Evolutionary conservation across 2,329 filamentous ascomycete genomes (phyloP), one percentile per base, ranked within the genome.

Genomic region (Ophioceras dolichostomum): DNA sequence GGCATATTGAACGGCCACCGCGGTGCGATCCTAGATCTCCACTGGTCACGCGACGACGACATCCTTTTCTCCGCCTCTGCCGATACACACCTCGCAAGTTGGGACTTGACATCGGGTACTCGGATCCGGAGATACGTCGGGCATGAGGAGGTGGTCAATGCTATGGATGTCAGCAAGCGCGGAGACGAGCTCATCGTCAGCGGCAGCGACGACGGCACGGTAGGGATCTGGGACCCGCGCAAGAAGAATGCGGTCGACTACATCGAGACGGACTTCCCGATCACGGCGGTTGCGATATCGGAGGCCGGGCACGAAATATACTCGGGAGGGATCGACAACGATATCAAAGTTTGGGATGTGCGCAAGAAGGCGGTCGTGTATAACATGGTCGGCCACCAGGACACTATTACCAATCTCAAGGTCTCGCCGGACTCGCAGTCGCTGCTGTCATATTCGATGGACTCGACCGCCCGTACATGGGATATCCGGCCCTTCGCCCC

Each of bases 221-320:
- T 98, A 51, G 88, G 87, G 41, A 83, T 96, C 32, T 98, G 91
- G 91, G 91, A 98, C 55, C 87, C 89, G 8, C 73, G 91, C 49
- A 81, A 85, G 40, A 96, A 95, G 59, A 76, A 85, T 38, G 89
- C 87, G 0, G 74, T 83, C 39, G 84, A 93, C 50, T 87, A 88
- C 49, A 81, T 96, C 44, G 77, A 89, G 53, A 94, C 88, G 1
- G 82, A 91, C 43, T 94, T 93, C 42, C 91, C 91, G 2, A 77
- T 98, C 39, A 96, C 91, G 2, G 83, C 89, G 0, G 76, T 96
- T 5, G 85, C 87, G 13, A 67, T 96, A n/a, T 81, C 88, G 1
- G 87, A 94, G 56, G 87, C 89, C 2, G 91, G 91, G 14, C 94
- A 94, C 55, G 91, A 96, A 61, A 76, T 98, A 19, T 98, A 91